Percentiles rank a stretch among this genome's conserved stretches.
phyloP scores from a whole-genome alignment of 108 stramenopile genomes.

The Phaeodactylum tricornutum region DNA sequence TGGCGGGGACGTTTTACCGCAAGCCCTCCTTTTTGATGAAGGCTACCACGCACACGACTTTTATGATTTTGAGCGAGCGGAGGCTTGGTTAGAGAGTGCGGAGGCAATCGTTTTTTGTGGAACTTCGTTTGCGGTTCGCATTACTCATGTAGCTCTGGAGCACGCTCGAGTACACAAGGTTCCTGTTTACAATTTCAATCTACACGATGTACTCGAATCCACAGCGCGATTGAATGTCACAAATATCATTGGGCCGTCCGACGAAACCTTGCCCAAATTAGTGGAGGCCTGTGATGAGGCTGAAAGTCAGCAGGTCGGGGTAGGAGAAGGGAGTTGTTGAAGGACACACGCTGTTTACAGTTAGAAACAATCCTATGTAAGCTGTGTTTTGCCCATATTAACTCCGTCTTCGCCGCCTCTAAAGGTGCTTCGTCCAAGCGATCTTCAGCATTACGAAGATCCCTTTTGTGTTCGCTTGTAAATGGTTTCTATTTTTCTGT shows the following conservation, averaged over 20 bases:
- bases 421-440: no score
- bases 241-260: constrained; percentile 40
- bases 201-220: constrained; percentile 31
- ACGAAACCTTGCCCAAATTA: constrained; percentile 23
- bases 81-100: constrained; percentile 36
- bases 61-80: constrained; percentile 60
- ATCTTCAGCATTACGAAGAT: no score
- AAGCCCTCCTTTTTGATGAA: constrained; percentile 67
- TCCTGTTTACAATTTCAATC: constrained; percentile 60
- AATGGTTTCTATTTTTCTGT: no score
- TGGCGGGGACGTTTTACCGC: constrained; percentile 29
- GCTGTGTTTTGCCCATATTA: no score
- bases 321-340: neutral
- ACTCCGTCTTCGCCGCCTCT: no score
- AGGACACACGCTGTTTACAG: neutral
- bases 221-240: constrained; percentile 37
- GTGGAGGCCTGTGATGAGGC: neutral
- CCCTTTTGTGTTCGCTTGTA: no score
- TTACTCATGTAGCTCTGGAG: constrained; percentile 53
- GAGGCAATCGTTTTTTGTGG: constrained; percentile 54
- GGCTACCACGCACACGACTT: constrained; percentile 64
- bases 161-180: constrained; percentile 31
- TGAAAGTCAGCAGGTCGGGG: neutral
- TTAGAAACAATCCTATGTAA: no score
- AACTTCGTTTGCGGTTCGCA: constrained; percentile 43